Evolutionary conservation across 192 early-diverging fungal genomes (phyloP), one percentile per base, ranked within the genome.

Genomic region (Entomortierella parvispora): DNA sequence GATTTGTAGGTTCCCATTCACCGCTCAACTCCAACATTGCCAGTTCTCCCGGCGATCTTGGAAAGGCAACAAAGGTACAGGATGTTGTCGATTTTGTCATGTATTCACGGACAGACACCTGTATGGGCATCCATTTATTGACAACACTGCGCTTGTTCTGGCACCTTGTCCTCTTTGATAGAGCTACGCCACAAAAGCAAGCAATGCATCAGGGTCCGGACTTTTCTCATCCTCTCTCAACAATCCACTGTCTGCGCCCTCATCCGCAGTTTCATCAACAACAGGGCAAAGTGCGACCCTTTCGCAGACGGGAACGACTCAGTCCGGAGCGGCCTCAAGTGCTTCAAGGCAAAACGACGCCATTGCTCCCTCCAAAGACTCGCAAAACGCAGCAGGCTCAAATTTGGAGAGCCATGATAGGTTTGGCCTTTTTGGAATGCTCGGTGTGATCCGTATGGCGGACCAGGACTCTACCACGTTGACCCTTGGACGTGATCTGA

Each of bases 401-500:
- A 40, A 40, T 12, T 14, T 58, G 42, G 58, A 56, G n/a, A 65
- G 68, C 33, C 74, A 77, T 45, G 91, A 96, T 78, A 87, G 87
- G 47, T 95, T 87, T 72, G 94, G 93, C 3, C 84, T 99, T 64
- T 82, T 94, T 43, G 96, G 96, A n/a, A 84, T 99, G 50, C 81
- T 98, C 58, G 90, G 90, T 48, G 88, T 94, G 40, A 91, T 96
- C 56, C 85, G 93, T 31, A 87, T 91, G 85, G 86, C 88, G 10
- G 90, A 94, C 79, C 89, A 88, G 26, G 93, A 93, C 77, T 77
- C 83, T 44, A 92, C 89, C 32, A 92, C 92, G 80, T 84, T 96
- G 63, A 91, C 93, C 29, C 87, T 96, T n/a, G 97, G 96, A 1
- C 88, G 88, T 69, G 96, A 99, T 81, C 82, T 97, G 54, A 93